Percentiles rank a stretch among this genome's conserved stretches.
phyloP scores from a whole-genome alignment of 192 early-diverging fungal genomes.

The Mortierella hygrophila region DNA sequence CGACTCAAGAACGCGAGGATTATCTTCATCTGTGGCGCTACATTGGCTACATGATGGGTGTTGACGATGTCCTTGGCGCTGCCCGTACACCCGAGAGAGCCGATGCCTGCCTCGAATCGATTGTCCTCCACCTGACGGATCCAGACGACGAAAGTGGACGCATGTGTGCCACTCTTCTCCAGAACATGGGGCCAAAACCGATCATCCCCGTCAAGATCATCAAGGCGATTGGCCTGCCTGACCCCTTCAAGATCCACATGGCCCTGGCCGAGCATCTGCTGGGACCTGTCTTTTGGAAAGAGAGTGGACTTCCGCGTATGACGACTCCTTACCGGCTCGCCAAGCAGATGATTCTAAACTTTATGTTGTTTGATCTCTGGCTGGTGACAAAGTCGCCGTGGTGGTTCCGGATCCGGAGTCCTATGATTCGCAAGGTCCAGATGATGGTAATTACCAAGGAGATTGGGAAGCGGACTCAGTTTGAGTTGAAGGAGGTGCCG shows the following conservation, averaged over 20 bases:
- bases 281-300: constrained; percentile 21
- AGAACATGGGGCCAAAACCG: background rate
- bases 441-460: background rate
- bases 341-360: background rate
- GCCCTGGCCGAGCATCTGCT: constrained; percentile 20
- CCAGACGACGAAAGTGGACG: constrained; percentile 18
- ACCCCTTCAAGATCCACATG: constrained; percentile 26
- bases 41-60: constrained; percentile 62
- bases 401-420: constrained; percentile 16
- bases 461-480: constrained; percentile 20
- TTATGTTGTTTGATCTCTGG: constrained; percentile 20
- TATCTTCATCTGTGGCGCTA: constrained; percentile 66
- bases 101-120: constrained; percentile 30
- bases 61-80: constrained; percentile 36
- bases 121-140: constrained; percentile 23
- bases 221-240: constrained; percentile 2
- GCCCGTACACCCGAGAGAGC: constrained; percentile 1
- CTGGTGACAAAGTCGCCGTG: constrained; percentile 8
- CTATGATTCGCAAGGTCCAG: background rate
- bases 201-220: background rate
- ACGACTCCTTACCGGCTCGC: background rate
- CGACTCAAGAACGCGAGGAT: constrained; percentile 49
- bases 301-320: constrained; percentile 9
- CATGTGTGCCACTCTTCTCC: constrained; percentile 4
- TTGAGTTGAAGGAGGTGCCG: constrained; percentile 20